phyloP scores from a whole-genome alignment of 345 rosid species.

The Lumnitzera racemosa region DNA sequence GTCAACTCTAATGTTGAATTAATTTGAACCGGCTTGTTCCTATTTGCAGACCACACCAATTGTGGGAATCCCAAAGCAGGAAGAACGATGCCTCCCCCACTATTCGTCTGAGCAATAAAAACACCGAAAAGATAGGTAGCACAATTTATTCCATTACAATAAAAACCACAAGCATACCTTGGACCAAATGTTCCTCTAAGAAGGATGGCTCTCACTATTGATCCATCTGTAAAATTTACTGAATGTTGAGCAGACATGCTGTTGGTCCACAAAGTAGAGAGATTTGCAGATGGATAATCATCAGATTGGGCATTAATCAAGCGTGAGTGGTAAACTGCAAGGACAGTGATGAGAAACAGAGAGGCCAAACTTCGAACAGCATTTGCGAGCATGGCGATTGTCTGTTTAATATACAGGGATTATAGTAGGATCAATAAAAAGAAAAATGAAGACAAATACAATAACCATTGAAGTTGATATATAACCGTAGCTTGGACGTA shows the following conservation, averaged over 20 bases:
- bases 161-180: constrained; percentile 17
- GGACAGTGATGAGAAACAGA: too few species aligned
- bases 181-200: constrained; percentile 12
- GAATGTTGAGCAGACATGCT: neutral
- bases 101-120: constrained; percentile 11
- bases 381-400: too few species aligned
- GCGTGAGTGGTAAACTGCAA: neutral
- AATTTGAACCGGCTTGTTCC: constrained; percentile 10
- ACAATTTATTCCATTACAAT: constrained; percentile 4
- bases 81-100: neutral
- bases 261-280: constrained; percentile 21
- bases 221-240: neutral
- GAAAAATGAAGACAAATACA: too few species aligned
- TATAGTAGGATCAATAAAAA: too few species aligned
- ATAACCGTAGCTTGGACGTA: too few species aligned
- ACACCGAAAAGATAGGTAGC: constrained; percentile 11
- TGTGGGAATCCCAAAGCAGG: constrained; percentile 7
- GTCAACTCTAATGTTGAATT: constrained; percentile 9
- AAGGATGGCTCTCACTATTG: constrained; percentile 16
- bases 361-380: too few species aligned
- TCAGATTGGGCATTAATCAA: constrained; percentile 5
- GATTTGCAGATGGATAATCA: constrained; percentile 15
- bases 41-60: constrained; percentile 23
- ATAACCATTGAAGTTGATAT: too few species aligned
- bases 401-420: too few species aligned